These are phyloP conservation scores for Hyparrhenia diplandra DNA, from an alignment of 176 grass and related monocot species.

Conservation along the genomic window DNA sequence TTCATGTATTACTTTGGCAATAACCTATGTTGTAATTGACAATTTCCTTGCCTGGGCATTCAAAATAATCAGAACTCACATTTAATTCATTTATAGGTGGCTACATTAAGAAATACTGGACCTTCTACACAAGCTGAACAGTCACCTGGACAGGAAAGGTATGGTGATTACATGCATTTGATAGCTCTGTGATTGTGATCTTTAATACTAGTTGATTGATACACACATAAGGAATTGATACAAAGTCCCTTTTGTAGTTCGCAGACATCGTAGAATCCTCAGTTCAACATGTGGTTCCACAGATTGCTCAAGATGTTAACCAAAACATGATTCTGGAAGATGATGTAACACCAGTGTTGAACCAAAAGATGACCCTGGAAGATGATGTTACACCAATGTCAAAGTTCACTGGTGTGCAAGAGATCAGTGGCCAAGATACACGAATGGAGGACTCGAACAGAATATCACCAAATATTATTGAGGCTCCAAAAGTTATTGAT, in stretches of 20 bases:
- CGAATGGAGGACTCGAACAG: constrained; percentile 23
- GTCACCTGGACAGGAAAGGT: constrained; percentile 38
- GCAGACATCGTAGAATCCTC: constrained; percentile 26
- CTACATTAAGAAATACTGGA: constrained; percentile 5
- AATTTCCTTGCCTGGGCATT: neutral
- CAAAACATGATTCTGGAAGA: constrained; percentile 12
- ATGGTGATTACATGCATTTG: neutral
- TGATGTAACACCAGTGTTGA: constrained; percentile 19
- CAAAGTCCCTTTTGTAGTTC: constrained; percentile 32
- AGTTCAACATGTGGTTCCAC: constrained; percentile 26
- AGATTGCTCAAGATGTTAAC: constrained; percentile 28
- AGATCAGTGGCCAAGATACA: constrained; percentile 2
- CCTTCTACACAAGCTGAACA: constrained; percentile 2
- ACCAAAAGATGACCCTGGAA: constrained; percentile 16
- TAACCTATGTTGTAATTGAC: neutral
- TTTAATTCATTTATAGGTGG: constrained; percentile 34
- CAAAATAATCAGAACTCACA: neutral
- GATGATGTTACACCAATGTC: constrained; percentile 28
- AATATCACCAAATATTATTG: neutral
- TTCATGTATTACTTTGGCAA: neutral
- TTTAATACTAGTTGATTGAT: neutral
- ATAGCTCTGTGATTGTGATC: constrained; percentile 1
- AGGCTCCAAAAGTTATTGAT: constrained; percentile 16
- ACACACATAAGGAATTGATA: neutral
- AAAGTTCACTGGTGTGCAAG: constrained; percentile 19